Percentiles rank a stretch among this genome's conserved stretches.
These are phyloP conservation scores for Cymodocea nodosa DNA, from an alignment of 116 monocot genomes.

Conservation along the genomic window DNA sequence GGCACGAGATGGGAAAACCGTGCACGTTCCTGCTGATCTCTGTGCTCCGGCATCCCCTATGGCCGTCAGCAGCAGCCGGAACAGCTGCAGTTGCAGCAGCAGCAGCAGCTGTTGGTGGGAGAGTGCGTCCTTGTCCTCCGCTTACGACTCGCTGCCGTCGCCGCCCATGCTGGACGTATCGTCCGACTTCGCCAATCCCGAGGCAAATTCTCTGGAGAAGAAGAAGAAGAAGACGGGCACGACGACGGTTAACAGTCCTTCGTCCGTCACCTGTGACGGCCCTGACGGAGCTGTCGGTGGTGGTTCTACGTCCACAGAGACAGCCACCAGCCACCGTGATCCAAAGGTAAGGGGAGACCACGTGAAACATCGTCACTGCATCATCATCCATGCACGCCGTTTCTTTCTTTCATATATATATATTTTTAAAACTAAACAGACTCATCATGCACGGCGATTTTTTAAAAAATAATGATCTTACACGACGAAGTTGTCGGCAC, in stretches of 20 bases:
- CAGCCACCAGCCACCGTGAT: neutral
- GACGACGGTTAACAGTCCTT: too few species aligned
- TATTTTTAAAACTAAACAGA: too few species aligned
- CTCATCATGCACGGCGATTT: too few species aligned
- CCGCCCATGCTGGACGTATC: neutral
- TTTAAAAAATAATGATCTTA: too few species aligned
- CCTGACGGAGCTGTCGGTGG: neutral
- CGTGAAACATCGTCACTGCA: neutral
- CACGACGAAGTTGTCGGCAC: too few species aligned
- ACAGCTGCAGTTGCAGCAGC: conserved; percentile 7
- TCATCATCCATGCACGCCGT: too few species aligned
- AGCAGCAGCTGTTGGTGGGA: neutral
- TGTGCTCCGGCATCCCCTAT: neutral
- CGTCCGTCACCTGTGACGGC: neutral
- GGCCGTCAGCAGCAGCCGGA: neutral
- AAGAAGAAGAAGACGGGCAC: too few species aligned
- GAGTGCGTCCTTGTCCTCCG: neutral
- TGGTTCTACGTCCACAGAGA: neutral
- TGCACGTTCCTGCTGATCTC: neutral
- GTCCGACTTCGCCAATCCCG: neutral
- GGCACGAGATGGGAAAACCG: neutral
- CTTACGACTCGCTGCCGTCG: conserved; percentile 7
- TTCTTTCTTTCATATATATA: too few species aligned
- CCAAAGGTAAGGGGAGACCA: neutral
- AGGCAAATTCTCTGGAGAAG: neutral